Base-by-base conservation (phyloP, 331 rosid genomes). In the Spiraea crenata region DNA sequence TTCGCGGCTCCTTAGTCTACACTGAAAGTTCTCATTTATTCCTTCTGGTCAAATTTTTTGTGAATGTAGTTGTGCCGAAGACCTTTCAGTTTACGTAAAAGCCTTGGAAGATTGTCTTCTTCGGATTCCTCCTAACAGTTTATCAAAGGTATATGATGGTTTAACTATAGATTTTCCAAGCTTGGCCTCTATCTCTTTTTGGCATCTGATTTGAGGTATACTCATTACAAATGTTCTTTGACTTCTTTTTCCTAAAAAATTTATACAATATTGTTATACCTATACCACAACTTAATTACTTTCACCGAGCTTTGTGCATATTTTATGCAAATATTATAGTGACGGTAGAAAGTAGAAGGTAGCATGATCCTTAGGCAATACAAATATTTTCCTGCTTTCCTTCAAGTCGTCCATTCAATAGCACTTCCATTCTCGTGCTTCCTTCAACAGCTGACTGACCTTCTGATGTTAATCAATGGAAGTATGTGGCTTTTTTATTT, bases 111-210 rank as follows among this genome's bases (percentile, higher is more conserved):
- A 89, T 42, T 56, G 85, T 70, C 84, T 85, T 68, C 82, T 81
- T 64, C 81, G 92, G 77, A 93, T 93, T 89, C 92, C 92, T 75
- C 82, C 96, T 15, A 89, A 90, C 85, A 85, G 91, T 81, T 87
- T 93, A 62, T 89, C 97, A 19, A 93, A 87, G 97, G 98, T 90
- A 84, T 35, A 61, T 45, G 16, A 35, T 75, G 46, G 35, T 41
- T 38, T 16, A 62, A 47, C 35, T 40, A 34, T 17, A 45, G 15
- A 44, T 19, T 48, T 66, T 54, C 37, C 57, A 19, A 10, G 17
- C 6, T 14, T 70, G 66, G 49, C 37, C 44, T 16, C 45, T 51
- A 20, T 67, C 62, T 25, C 47, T 69, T 69, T 35, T 44, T 55
- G 63, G 63, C 31, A 25, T 69, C 51, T 69, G 10, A 5, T 69